Base-by-base conservation (phyloP, 441 rosid species). In the Adansonia rubrostipa region DNA sequence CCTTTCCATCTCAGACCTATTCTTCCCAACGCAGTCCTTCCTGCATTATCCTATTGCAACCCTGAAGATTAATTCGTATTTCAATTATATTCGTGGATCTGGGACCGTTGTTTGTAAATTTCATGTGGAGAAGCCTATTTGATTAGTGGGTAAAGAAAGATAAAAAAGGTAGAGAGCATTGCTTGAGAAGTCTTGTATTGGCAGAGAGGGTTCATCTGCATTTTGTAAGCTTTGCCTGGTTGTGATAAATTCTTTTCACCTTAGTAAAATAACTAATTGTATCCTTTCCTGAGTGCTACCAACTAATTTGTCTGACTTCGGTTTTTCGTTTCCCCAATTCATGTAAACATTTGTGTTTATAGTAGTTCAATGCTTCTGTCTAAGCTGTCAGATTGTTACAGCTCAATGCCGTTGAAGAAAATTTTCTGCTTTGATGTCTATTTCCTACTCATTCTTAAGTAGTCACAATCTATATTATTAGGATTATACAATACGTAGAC, bases 41-140 rank as follows among this genome's bases (percentile, higher is more conserved):
- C 45, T 11, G 64, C 63, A 57, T 5, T 57, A 13, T 42, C 51
- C 4, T 13, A 19, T 36, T 36, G 42, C 42, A 36, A 5, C 42
- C 28, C 53, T 17, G 68, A 73, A 74, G 77, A 75, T 75, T 74
- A 77, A 42, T 71, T 61, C 51, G 76, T 57, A 6, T 54, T 79
- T 57, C 28, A 13, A 65, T 36, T 20, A 66, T 74, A 53, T 63
- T 54, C 24, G 77, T 73, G 72, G 81, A 82, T 73, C 65, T 66
- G 54, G 82, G 73, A 63, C 78, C 81, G 61, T 70, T 76, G 81
- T 80, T 81, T 80, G 86, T 83, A 81, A 80, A 77, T 71, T 67
- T 58, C 56, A 24, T 69, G 85, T 76, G 79, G 78, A 84, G 44
- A 84, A 70, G 63, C 66, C 63, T 58, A 6, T 66, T 76, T 82